Evolutionary conservation across 2,329 filamentous ascomycete species (phyloP), one percentile per base, ranked within the genome.

Genomic region (Paecilomyces formosus): DNA sequence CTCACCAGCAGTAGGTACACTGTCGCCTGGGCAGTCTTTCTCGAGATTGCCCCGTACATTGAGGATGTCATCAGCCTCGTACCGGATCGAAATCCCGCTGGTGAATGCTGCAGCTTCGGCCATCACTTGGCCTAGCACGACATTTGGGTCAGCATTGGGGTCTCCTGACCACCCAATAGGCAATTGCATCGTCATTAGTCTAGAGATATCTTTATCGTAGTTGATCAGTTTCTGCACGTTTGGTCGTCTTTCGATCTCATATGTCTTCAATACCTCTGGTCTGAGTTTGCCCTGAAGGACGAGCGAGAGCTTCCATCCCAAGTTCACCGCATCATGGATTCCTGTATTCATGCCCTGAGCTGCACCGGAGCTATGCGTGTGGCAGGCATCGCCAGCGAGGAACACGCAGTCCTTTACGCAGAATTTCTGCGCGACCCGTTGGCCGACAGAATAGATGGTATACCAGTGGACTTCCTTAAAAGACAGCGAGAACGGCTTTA

Each of bases 291-390:
- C n/a, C 24, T 70, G 69, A 2, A 79, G 64, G 1, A 76, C 75
- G 5, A 73, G 66, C 0, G 76, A 76, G 2, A 83, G 71, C 63
- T 82, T 83, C 79, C 81, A 83, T n/a, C 74, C 76, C 0, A 83
- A 71, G 60, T 82, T 82, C 15, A 78, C 69, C 1, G 79, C 76
- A 57, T 82, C 81, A 15, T 79, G 76, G 13, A 83, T 70, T 0
- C 80, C 79, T 0, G 79, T 78, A 64, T 83, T 83, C 76, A 84
- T 78, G 2, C 81, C 82, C 63, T 82, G 81, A 0, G 79, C 82
- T 2, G 79, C 82, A 0, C 76, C 76, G 0, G 79, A 78, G 30
- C 72, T 79, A 60, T 84, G 80, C 6, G 79, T 81, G 60, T 84
- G 81, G 35, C 81, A 81, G 1, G 78, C 81, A n/a, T 45, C 39